Conservation (phyloP, 1,139 yeast genomes). For the Debaryomyces fabryi region DNA sequence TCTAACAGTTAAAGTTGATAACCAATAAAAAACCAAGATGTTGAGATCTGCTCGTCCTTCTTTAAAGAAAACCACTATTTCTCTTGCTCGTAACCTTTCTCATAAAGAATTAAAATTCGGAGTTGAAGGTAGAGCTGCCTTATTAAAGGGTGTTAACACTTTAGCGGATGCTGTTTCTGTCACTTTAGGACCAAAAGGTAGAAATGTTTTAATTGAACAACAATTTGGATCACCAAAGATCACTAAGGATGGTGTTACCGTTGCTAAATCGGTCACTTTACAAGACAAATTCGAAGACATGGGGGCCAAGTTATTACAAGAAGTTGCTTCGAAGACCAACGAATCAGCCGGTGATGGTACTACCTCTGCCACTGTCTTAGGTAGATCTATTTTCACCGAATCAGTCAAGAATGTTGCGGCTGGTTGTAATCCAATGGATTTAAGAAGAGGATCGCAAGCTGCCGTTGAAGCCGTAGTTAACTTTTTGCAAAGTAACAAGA, state of each 20-base stretch:
- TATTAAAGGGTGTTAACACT: conserved; percentile 93
- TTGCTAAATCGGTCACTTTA: conserved; percentile 84
- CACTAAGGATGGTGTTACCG: conserved; percentile 99
- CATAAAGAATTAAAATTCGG: conserved; percentile 98
- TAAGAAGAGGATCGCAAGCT: conserved; percentile 98
- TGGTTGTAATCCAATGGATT: conserved; percentile 99
- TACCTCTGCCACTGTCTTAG: conserved; percentile 95
- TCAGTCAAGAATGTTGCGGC: conserved; percentile 98
- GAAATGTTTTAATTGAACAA: conserved; percentile 96
- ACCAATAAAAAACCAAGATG: conserved; percentile 33
- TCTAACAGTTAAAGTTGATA: conserved; percentile 3
- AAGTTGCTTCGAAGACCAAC: conserved; percentile 97
- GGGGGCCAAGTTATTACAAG: conserved; percentile 96
- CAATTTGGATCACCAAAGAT: conserved; percentile 97
- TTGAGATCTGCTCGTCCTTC: conserved; percentile 59
- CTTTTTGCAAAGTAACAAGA: conserved; percentile 86
- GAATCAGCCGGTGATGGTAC: conserved; percentile 99
- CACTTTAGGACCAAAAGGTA: conserved; percentile 97
- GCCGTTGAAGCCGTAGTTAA: conserved; percentile 97
- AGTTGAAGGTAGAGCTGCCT: conserved; percentile 97
- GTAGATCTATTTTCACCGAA: conserved; percentile 96
- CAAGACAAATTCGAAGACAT: conserved; percentile 94
- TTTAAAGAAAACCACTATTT: conserved; percentile 41
- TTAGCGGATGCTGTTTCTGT: conserved; percentile 97
- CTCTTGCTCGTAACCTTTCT: conserved; percentile 62